phyloP scores from a whole-genome alignment of 305 asterid species.

The Plantago coronopus region DNA sequence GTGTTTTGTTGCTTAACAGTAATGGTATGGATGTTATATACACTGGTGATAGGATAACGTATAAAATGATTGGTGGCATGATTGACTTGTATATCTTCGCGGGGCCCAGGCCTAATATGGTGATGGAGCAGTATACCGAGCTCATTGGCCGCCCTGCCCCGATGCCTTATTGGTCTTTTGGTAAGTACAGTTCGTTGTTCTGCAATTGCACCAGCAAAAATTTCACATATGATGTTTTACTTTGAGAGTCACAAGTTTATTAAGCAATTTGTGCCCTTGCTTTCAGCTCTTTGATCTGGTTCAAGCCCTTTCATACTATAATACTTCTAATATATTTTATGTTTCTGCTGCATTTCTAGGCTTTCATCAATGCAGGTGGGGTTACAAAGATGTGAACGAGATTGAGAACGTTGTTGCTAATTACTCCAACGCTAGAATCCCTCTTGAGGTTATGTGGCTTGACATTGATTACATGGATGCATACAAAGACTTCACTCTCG shows the following conservation, averaged over 20 bases:
- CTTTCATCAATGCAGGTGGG: constrained; percentile 98
- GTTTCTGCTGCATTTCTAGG: too few species aligned
- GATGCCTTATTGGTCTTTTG: constrained; percentile 98
- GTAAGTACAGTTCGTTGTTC: too few species aligned
- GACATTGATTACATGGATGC: constrained; percentile 99
- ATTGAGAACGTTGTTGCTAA: constrained; percentile 85
- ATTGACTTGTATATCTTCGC: constrained; percentile 86
- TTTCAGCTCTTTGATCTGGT: too few species aligned
- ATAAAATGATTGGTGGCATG: constrained; percentile 91
- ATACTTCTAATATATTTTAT: too few species aligned
- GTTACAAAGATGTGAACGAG: constrained; percentile 88
- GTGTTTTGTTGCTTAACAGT: constrained; percentile 69
- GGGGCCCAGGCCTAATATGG: constrained; percentile 80
- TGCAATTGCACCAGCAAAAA: too few species aligned
- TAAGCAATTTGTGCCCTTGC: too few species aligned
- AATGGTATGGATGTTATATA: constrained; percentile 95
- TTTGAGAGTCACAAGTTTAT: too few species aligned
- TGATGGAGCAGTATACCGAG: constrained; percentile 78
- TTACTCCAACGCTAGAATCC: constrained; percentile 73
- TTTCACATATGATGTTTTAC: too few species aligned
- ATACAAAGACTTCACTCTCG: constrained; percentile 85
- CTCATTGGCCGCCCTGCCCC: constrained; percentile 89
- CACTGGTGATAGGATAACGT: constrained; percentile 71
- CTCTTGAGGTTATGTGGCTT: constrained; percentile 93
- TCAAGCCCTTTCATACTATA: too few species aligned